Evolutionary conservation across 1,139 yeast species (phyloP).

Genomic region (Zygosaccharomyces pseudobailii): DNA sequence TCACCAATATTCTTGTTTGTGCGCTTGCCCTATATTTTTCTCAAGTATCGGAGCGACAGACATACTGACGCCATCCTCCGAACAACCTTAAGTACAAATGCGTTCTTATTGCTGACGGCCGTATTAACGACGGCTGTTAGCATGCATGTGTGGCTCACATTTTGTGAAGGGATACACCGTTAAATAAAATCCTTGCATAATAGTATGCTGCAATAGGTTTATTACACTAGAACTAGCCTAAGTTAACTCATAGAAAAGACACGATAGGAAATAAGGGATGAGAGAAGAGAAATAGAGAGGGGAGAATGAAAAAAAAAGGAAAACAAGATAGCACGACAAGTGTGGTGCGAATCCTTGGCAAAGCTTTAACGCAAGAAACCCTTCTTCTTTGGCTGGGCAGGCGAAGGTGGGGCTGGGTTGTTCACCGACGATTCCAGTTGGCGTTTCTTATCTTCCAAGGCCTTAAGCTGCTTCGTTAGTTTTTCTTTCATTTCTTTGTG

Average conservation of each 20-base stretch:
- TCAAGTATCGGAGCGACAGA: background rate
- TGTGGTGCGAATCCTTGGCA: background rate
- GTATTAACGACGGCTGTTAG: background rate
- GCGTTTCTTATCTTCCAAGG: constrained; percentile 85
- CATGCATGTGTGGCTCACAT: background rate
- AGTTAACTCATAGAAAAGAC: background rate
- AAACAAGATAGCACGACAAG: background rate
- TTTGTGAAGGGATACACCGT: background rate
- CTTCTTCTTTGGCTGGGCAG: constrained; percentile 50
- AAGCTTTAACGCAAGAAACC: constrained; percentile 53
- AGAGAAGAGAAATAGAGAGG: background rate
- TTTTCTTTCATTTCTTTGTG: constrained; percentile 98
- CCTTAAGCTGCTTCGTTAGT: constrained; percentile 77
- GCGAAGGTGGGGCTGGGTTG: constrained; percentile 40
- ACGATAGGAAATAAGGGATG: background rate
- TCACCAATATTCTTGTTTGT: background rate
- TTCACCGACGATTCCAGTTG: constrained; percentile 64
- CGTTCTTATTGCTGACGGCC: background rate
- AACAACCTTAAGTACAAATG: background rate
- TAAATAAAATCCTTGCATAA: background rate
- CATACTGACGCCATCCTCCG: background rate
- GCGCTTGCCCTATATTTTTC: background rate
- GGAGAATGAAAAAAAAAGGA: background rate
- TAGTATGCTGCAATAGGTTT: background rate
- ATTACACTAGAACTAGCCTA: background rate